Evolutionary conservation across 306 rosid genomes (phyloP), one percentile per base, ranked within the genome.

Genomic region (Phaseolus lunatus): DNA sequence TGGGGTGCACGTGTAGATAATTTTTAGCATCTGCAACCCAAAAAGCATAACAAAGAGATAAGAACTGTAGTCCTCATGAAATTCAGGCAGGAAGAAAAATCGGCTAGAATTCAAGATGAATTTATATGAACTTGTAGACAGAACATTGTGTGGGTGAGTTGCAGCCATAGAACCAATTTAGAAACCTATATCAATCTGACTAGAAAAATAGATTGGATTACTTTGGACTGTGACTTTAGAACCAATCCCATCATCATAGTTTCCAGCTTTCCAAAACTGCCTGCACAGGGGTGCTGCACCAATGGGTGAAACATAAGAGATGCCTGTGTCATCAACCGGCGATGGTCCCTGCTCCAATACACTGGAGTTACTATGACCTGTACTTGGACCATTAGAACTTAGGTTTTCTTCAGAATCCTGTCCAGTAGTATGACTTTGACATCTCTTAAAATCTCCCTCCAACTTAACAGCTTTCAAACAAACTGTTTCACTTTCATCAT

Each of bases 181-280:
- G 47, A 39, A 81, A n/a, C 70, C 37, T 24, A 72, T 53, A 70
- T 39, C 33, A 35, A 78, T 44, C 69, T 33, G 45, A 18, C 10
- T 0, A 68, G 24, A 37, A 43, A 7, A 8, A 0, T 64, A 77
- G 22, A 66, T 75, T 33, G 84, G n/a, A 76, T 66, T 90, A 95
- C 99, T 86, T 89, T 89, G 90, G 76, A 81, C 24, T n/a, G 81
- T 37, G 80, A 81, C 79, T 84, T 84, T 91, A 26, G 97, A 82
- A 63, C 72, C 83, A 67, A 54, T 78, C 27, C 74, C 85, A 24
- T 83, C 88, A 71, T 90, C 84, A 66, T 90, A 90, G 80, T 50
- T 86, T 69, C 99, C 99, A 77, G 97, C 97, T 89, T 90, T 92
- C 99, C 99, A 95, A 54, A 95, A 95, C 44, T 92, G 97, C 50